Percentiles rank a stretch among this genome's conserved stretches.
Evolutionary conservation across 2,329 filamentous ascomycete genomes (phyloP).

Genomic region (Pseudonectria buxi): DNA sequence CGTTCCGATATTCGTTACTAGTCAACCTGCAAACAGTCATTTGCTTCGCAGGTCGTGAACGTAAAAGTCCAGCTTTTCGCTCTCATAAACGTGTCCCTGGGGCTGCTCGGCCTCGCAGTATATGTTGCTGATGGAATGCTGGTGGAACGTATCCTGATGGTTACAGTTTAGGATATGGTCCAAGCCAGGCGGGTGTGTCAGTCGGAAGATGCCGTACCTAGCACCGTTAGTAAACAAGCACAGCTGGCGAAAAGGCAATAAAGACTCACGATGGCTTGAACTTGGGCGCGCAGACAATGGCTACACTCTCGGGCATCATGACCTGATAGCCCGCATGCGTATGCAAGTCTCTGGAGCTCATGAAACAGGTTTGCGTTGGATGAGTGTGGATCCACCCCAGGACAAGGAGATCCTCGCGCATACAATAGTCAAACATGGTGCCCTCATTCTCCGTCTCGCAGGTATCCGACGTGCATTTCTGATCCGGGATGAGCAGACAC

Average conservation of each 20-base stretch:
- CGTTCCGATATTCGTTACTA: not conserved
- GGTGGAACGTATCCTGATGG: slow-evolving; percentile 78
- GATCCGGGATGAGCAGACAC: slow-evolving; percentile 82
- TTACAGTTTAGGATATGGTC: slow-evolving; percentile 76
- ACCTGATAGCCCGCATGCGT: slow-evolving; percentile 92
- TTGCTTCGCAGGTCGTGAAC: slow-evolving; percentile 45
- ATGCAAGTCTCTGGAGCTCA: slow-evolving; percentile 90
- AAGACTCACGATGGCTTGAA: slow-evolving; percentile 63
- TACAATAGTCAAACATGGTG: slow-evolving; percentile 82
- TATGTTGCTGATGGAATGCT: slow-evolving; percentile 58
- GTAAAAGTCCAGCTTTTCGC: slow-evolving; percentile 54
- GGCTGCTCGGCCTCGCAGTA: slow-evolving; percentile 69
- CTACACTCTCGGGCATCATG: slow-evolving; percentile 93
- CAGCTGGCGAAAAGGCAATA: not conserved
- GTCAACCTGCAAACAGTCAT: slow-evolving; percentile 5
- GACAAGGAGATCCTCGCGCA: slow-evolving; percentile 73
- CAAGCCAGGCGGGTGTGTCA: slow-evolving; percentile 89
- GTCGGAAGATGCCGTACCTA: slow-evolving; percentile 84
- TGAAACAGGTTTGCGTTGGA: slow-evolving; percentile 93
- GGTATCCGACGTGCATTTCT: slow-evolving; percentile 83
- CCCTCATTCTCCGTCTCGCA: slow-evolving; percentile 90
- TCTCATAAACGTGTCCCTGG: slow-evolving; percentile 63
- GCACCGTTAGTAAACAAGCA: slow-evolving; percentile 1
- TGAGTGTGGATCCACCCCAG: slow-evolving; percentile 98
- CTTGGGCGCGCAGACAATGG: slow-evolving; percentile 88